Evolutionary conservation across 805 yeast genomes (phyloP).

Genomic region (Candida tibetensis): DNA sequence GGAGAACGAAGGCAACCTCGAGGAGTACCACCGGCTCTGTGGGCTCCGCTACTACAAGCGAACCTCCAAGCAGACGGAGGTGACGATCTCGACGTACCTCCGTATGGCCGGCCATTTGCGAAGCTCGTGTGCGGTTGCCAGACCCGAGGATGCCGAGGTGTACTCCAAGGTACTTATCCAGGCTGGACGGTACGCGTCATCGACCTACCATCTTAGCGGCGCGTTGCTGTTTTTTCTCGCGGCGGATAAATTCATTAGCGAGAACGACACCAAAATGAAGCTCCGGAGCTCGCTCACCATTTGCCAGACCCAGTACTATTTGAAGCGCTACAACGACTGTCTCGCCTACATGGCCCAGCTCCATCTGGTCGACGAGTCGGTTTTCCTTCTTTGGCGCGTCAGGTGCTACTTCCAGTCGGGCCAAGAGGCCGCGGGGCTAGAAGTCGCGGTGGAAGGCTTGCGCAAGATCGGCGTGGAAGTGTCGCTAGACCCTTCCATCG

Average conservation of each 20-base stretch:
- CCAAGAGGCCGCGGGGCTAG: constrained; percentile 28
- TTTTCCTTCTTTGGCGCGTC: constrained; percentile 35
- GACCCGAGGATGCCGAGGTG: constrained; percentile 30
- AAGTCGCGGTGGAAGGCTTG: constrained; percentile 34
- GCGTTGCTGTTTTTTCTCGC: constrained; percentile 40
- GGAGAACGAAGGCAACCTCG: constrained; percentile 22
- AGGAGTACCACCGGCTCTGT: constrained; percentile 34
- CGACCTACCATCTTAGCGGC: constrained; percentile 39
- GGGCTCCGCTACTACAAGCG: constrained; percentile 40
- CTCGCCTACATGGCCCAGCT: constrained; percentile 33
- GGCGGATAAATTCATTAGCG: constrained; percentile 26
- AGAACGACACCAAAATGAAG: constrained; percentile 16
- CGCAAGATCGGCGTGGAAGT: constrained; percentile 34
- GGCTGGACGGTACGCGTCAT: constrained; percentile 46
- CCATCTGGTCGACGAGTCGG: constrained; percentile 30
- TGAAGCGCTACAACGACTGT: constrained; percentile 33
- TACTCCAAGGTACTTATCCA: constrained; percentile 39
- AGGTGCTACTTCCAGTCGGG: constrained; percentile 34
- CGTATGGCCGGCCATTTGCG: constrained; percentile 41
- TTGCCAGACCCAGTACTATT: constrained; percentile 27
- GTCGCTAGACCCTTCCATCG: constrained; percentile 22
- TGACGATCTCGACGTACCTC: constrained; percentile 23
- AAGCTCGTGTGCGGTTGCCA: constrained; percentile 31
- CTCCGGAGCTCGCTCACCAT: constrained; percentile 28
- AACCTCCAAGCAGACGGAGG: constrained; percentile 13